Base-by-base conservation (phyloP, 768 basidiomycete species). In the Suillus paluster region DNA sequence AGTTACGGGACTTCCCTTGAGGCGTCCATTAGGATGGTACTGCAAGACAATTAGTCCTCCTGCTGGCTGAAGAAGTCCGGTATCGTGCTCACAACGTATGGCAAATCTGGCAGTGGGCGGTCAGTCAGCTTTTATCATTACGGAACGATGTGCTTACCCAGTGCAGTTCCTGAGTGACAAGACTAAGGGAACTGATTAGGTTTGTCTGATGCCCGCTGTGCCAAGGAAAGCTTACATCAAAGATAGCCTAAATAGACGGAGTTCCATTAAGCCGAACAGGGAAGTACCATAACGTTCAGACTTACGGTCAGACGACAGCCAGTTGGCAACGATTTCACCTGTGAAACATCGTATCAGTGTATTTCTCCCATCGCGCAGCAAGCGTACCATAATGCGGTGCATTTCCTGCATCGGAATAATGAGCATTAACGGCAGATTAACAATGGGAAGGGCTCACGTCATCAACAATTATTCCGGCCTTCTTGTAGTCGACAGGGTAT, bases 401-500 rank as follows among this genome's bases (percentile, higher is more conserved):
- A 83, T 66, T 0, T 74, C 66, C 81, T 83, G 60, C 42, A 6
- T n/a, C 38, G 27, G 14, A 9, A 49, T 49, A 8, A 57, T 59
- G 30, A 68, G 57, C 11, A 19, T 33, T 23, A 41, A 41, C 12
- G 23, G 3, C 11, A 45, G 23, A n/a, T 25, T 27, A 50, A 42
- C 53, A 30, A 45, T 9, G 2, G 27, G n/a, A n/a, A 6, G 39
- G 34, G 77, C 84, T 71, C 55, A 87, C 86, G 65, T 91, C 89
- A 64, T 91, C 97, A 19, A 94, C 77, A 59, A 99, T 95, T 59
- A 90, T 82, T 0, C 94, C 92, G 0, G 79, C 78, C 45, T 78
- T 75, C 78, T 92, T 84, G 79, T 87, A 92, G 74, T 99, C 97
- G 21, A 95, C 71, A 0, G 97, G 97, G 71, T 88, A 98, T 66